Base-by-base conservation (phyloP, 345 rosid species). In the Jatropha curcas region DNA sequence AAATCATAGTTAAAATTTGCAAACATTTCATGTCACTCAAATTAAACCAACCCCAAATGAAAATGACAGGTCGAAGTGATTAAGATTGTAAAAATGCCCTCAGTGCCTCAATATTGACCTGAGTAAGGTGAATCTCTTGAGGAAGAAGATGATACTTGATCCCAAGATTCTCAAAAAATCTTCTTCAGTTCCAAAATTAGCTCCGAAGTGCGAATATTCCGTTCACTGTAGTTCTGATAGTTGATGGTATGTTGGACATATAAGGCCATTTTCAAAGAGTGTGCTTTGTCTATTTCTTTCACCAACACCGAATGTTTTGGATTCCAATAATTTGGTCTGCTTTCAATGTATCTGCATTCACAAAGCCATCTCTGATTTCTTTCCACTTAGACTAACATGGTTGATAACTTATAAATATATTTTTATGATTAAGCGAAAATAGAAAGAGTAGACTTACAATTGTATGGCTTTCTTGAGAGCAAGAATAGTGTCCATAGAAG, bases 161-260 rank as follows among this genome's bases (percentile, higher is more conserved):
- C 66, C 77, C 82, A 51, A 81, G 74, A 67, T 70, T 74, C 57
- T 86, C 86, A 43, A 81, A 41, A 84, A 1, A 84, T 79, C 60
- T n/a, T 84, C 74, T 84, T 86, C 70, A 86, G 48, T 73, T 86
- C 90, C 46, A 84, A 43, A 10, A 84, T 70, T 5, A 86, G 85
- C 43, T 86, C 90, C 0, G 88, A 81, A 64, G 60, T 77, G 33
- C 88, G 72, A 46, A 1, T 35, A 65, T 67, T 79, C 71, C 81
- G 77, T 30, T 86, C 88, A 0, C 88, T 88, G 13, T 55, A 82
- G 78, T 86, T 86, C 58, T 84, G 90, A 67, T 82, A 85, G 82
- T 86, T 86, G 74, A 86, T 86, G 17, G 90, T 86, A 72, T 86
- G 90, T 34, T 76, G 81, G 61, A 86, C 86, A 12, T 66, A 75